Evolutionary conservation across 2,329 filamentous ascomycete species (phyloP).

Genomic region (Tolypocladium sp.): DNA sequence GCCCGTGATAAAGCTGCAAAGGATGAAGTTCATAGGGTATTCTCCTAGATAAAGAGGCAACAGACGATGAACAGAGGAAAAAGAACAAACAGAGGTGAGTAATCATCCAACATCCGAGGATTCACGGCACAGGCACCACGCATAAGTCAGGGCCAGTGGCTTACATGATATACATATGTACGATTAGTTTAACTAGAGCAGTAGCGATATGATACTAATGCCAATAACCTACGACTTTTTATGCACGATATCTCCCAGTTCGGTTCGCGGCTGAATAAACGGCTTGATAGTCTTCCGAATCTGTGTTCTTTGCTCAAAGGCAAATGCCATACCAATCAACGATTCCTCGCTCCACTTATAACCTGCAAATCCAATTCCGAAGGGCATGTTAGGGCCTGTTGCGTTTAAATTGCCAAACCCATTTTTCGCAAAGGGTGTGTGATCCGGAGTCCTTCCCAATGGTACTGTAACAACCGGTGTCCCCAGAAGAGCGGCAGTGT

Average conservation of each 20-base stretch:
- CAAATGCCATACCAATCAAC: slow-evolving; percentile 57
- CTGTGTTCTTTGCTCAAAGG: slow-evolving; percentile 52
- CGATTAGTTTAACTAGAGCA: no score
- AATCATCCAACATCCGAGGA: no score
- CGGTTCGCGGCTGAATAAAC: slow-evolving; percentile 19
- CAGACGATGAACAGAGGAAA: no score
- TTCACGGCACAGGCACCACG: no score
- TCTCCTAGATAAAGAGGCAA: no score
- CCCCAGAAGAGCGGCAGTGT: slow-evolving; percentile 20
- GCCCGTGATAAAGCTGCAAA: no score
- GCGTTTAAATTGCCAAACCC: slow-evolving; percentile 35
- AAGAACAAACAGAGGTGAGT: no score
- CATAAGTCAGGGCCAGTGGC: no score
- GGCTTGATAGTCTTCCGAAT: slow-evolving; percentile 16
- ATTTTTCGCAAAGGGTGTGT: slow-evolving; percentile 36
- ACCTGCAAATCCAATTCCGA: slow-evolving; percentile 55
- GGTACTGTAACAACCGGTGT: slow-evolving; percentile 53
- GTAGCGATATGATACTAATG: no score
- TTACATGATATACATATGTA: no score
- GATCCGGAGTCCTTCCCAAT: slow-evolving; percentile 46
- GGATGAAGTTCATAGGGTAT: no score
- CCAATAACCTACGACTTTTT: not conserved
- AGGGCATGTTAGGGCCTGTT: slow-evolving; percentile 46
- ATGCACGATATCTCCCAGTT: slow-evolving; percentile 16
- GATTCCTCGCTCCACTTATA: slow-evolving; percentile 47